Base-by-base conservation (phyloP, 2,329 filamentous ascomycete genomes). In the Nemania sp. region DNA sequence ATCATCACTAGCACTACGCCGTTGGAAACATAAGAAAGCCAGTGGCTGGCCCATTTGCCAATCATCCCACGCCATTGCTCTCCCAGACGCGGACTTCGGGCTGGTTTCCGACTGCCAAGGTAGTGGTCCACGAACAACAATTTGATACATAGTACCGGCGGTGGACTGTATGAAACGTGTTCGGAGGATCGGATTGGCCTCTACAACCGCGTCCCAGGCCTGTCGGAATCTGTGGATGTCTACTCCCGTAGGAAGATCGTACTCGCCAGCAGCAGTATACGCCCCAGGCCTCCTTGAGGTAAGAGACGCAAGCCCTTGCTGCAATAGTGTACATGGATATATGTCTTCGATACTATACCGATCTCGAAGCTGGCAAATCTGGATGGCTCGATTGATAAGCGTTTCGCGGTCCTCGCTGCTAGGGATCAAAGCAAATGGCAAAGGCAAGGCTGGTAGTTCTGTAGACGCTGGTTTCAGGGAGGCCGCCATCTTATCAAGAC, bases 401-500 rank as follows among this genome's bases (percentile, higher is more conserved):
- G 35, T 5, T 22, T 52, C 49, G 41, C 24, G 54, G 64, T 67
- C 43, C 32, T 59, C 38, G 29, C 26, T 20, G 52, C 51, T 13
- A 45, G 45, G 54, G 15, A 67, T 32, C 8, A 67, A 43, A 49
- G 57, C 24, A 62, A 67, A 62, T 7, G 64, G 64, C 27, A 18
- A 20, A 29, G 58, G 20, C 2, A 43, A 3, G 2, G 20, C 38
- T 27, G 47, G 3, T 26, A 6, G 26, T 15, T 66, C 45, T 7
- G 20, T 20, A 18, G 29, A 35, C n/a, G 26, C 22, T 3, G 49
- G 43, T n/a, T 45, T 57, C n/a, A 58, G 13, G 11, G 53, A 59
- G 13, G 65, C 13, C 2, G 72, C 74, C 62, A 74, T 64, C 13
- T 72, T 68, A 3, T 60, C 55, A 2, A 76, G 65, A 15, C 63